phyloP scores from a whole-genome alignment of 2,329 filamentous ascomycete genomes.

The Xylaria sp. region DNA sequence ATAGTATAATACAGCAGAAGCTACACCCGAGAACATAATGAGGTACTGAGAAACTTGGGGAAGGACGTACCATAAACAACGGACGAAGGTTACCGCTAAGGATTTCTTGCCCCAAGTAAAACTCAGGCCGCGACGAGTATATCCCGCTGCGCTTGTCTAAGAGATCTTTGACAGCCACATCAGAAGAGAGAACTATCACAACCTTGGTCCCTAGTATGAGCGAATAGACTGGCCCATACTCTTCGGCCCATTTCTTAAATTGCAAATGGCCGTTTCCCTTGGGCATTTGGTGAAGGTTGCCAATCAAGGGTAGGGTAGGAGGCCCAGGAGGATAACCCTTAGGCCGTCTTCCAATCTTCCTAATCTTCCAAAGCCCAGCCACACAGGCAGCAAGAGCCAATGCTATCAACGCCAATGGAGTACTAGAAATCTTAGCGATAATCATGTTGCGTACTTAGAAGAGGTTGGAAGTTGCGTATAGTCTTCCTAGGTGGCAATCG shows the following conservation, averaged over 20 bases:
- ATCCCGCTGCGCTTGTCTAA: slow-evolving; percentile 61
- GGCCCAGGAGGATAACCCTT: not conserved
- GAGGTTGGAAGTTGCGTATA: too few species aligned
- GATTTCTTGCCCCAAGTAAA: slow-evolving; percentile 54
- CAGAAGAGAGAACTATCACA: slow-evolving; percentile 59
- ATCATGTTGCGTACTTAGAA: too few species aligned
- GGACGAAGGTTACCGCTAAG: slow-evolving; percentile 34
- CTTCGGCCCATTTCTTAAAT: slow-evolving; percentile 3
- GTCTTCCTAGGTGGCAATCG: too few species aligned
- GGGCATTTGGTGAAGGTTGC: not conserved
- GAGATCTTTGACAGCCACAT: slow-evolving; percentile 60
- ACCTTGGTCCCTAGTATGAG: slow-evolving; percentile 61
- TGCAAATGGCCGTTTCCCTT: not conserved
- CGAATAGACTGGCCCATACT: slow-evolving; percentile 60
- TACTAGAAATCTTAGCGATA: too few species aligned
- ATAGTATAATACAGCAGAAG: too few species aligned
- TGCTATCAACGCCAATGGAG: too few species aligned
- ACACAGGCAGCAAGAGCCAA: too few species aligned
- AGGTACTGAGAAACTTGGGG: not conserved
- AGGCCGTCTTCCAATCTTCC: too few species aligned
- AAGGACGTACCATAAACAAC: not conserved
- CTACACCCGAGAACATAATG: too few species aligned
- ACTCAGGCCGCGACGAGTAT: slow-evolving; percentile 58
- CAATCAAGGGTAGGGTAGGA: not conserved
- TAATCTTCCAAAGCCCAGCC: too few species aligned